phyloP scores from a whole-genome alignment of 2,329 filamentous ascomycete genomes.

The Fusarium praegraminearum region DNA sequence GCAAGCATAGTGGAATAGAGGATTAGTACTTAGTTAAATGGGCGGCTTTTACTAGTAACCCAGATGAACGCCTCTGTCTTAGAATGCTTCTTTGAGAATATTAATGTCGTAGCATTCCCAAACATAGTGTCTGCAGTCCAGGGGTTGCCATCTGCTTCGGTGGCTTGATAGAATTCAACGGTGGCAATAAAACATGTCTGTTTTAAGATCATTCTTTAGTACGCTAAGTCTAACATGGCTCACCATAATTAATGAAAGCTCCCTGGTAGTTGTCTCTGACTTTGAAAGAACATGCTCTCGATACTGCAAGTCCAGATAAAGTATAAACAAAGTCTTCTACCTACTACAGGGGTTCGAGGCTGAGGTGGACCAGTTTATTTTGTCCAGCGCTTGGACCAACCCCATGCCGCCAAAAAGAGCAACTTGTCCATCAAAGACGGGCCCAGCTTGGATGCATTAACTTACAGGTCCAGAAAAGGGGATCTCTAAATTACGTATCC shows the following conservation, averaged over 20 bases:
- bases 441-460: constrained; percentile 38
- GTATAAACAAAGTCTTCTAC: background rate
- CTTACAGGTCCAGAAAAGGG: constrained; percentile 49
- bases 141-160: background rate
- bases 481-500: constrained; percentile 43
- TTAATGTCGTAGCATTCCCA: constrained; percentile 8
- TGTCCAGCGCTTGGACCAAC: constrained; percentile 49
- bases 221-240: background rate
- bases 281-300: background rate
- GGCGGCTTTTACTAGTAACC: background rate
- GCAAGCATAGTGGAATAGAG: background rate
- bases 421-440: constrained; percentile 45
- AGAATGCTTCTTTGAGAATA: constrained; percentile 2
- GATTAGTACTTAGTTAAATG: background rate
- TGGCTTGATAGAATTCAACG: constrained; percentile 1
- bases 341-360: constrained; percentile 10
- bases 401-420: constrained; percentile 44
- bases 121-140: constrained; percentile 9
- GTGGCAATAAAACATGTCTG: background rate
- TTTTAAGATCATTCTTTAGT: background rate
- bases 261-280: background rate
- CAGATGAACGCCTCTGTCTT: constrained; percentile 26
- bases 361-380: constrained; percentile 41
- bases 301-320: background rate
- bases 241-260: background rate